Base-by-base conservation (phyloP, 1,139 yeast genomes). In the Debaryomyces psychrophilus region DNA sequence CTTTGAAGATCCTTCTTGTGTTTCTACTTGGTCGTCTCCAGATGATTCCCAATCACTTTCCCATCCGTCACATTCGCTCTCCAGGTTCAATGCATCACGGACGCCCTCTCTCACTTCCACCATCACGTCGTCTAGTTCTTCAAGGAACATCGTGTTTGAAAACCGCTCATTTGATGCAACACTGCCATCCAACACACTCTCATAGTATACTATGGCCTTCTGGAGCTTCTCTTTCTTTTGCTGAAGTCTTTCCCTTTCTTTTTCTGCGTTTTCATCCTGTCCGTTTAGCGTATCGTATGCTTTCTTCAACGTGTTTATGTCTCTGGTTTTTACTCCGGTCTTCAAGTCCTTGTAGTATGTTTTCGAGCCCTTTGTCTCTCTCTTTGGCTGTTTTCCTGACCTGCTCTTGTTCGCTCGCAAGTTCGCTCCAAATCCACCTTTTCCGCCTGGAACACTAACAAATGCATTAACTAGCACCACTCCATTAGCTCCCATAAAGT, bases 391-490 rank as follows among this genome's bases (percentile, higher is more conserved):
- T 15, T 27, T 20, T 31, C 37, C 37, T 22, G 37, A 31, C 12
- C 37, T 31, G 31, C 31, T 25, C 14, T 26, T 33, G 23, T 22
- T 69, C 3, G 73, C 71, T 31, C 69, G 65, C 43, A 77, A 57
- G 57, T 69, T 61, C 20, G 73, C 64, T 1, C 80, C 81, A 57
- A 76, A 73, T 2, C 81, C 82, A 29, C 82, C 82, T 59, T 77
- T 77, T 18, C 82, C 82, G 12, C 82, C 81, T 14, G 31, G 23
- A 14, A 40, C 36, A 8, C 27, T 8, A 8, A 31, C 22, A 3
- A 8, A 23, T 23, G 37, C 35, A 23, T 14, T 31, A 18, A 40
- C 31, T 11, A 6, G 31, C 5, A 31, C 20, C 7, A 31, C 14
- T 6, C 22, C 37, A 4, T 12, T 15, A 20, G 25, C 3, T 8